Percentiles rank a stretch among this genome's conserved stretches.
These are phyloP conservation scores for Xenoacremonium recifei DNA, from an alignment of 2,329 filamentous ascomycete species.

Conservation along the genomic window DNA sequence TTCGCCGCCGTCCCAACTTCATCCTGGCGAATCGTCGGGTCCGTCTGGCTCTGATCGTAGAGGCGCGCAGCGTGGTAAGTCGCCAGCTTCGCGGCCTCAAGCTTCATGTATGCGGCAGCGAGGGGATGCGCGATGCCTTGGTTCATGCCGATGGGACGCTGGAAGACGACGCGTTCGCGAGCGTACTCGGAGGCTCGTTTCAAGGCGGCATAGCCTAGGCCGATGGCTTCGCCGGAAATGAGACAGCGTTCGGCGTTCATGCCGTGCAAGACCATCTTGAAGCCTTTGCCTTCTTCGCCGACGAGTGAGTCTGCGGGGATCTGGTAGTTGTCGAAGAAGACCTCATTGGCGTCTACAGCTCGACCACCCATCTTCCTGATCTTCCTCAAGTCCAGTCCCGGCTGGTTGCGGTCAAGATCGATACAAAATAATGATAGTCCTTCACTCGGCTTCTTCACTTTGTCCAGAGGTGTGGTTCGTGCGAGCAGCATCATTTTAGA, in stretches of 20 bases:
- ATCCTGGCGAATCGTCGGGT: conserved; percentile 50
- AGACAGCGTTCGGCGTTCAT: conserved; percentile 80
- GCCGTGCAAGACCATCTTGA: conserved; percentile 75
- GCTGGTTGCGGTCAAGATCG: conserved; percentile 61
- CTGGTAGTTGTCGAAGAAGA: conserved; percentile 79
- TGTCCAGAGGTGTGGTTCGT: conserved; percentile 67
- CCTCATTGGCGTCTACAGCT: conserved; percentile 81
- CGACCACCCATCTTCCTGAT: conserved; percentile 87
- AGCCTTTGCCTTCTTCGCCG: conserved; percentile 72
- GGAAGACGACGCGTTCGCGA: conserved; percentile 63
- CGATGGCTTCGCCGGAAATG: conserved; percentile 75
- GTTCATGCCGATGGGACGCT: conserved; percentile 64
- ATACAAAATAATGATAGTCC: conserved; percentile 81
- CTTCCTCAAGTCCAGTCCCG: conserved; percentile 63
- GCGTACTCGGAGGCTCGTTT: conserved; percentile 64
- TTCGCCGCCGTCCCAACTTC: conserved; percentile 65
- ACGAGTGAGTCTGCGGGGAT: conserved; percentile 65
- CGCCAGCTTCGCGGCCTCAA: conserved; percentile 64
- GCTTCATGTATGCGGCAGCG: conserved; percentile 62
- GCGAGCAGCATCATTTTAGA: conserved; percentile 81
- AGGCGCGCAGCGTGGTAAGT: conserved; percentile 64
- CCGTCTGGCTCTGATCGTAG: conserved; percentile 55
- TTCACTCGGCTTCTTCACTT: conserved; percentile 68
- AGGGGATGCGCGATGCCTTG: conserved; percentile 65
- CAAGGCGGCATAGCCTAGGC: conserved; percentile 72